Evolutionary conservation across 1,139 yeast species (phyloP).

Genomic region (Blastobotrys arbuscula): DNA sequence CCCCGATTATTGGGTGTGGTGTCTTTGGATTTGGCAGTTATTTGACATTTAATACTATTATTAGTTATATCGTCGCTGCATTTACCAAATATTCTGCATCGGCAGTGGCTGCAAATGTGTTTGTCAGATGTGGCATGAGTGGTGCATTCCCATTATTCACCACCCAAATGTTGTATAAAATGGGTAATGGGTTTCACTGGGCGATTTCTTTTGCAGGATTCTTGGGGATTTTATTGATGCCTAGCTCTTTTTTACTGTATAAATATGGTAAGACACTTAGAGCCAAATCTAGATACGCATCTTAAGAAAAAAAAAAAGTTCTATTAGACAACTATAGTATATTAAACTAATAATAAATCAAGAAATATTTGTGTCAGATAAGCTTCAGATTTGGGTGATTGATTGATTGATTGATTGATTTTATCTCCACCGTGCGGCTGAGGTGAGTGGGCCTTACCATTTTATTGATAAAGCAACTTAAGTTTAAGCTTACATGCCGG

Average conservation of each 20-base stretch:
- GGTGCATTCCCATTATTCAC: constrained; percentile 76
- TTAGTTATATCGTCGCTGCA: constrained; percentile 60
- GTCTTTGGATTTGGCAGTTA: constrained; percentile 61
- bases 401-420: too few relatives aligned
- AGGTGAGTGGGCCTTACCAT: too few relatives aligned
- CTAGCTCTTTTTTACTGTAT: constrained; percentile 7
- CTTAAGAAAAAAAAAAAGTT: too few relatives aligned
- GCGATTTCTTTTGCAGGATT: constrained; percentile 9
- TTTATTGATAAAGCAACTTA: too few relatives aligned
- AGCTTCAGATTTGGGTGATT: too few relatives aligned
- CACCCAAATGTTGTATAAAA: constrained; percentile 45
- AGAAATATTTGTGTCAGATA: too few relatives aligned
- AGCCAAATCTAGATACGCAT: constrained; percentile 15
- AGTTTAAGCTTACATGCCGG: too few relatives aligned
- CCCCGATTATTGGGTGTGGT: constrained; percentile 58
- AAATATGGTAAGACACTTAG: constrained; percentile 20
- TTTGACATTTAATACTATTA: constrained; percentile 49
- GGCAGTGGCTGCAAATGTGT: constrained; percentile 74
- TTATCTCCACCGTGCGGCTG: too few relatives aligned
- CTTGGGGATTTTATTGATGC: constrained; percentile 1
- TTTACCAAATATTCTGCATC: constrained; percentile 64
- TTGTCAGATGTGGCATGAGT: constrained; percentile 62
- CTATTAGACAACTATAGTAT: too few relatives aligned
- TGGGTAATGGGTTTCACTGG: constrained; percentile 41
- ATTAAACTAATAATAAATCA: too few relatives aligned